Evolutionary conservation across 1,284 basidiomycete genomes (phyloP).

Genomic region (Takashimella tepidaria): DNA sequence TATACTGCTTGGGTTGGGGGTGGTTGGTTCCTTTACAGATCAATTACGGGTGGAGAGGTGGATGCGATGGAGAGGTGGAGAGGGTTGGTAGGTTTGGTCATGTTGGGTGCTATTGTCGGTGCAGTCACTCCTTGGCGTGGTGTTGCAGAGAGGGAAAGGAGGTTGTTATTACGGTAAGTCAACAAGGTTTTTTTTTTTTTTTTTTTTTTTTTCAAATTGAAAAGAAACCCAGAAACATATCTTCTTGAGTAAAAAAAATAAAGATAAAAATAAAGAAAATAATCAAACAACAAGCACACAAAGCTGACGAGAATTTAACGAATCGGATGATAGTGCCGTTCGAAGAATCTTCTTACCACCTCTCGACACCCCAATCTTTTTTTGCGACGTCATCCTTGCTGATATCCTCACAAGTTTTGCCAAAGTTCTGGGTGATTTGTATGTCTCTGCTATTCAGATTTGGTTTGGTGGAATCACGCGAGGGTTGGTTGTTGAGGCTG

Average conservation of each 20-base stretch:
- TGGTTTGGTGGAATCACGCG: constrained; percentile 63
- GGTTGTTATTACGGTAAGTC: constrained; percentile 67
- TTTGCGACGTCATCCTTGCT: constrained; percentile 88
- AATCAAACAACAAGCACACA: no score
- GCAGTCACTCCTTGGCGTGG: constrained; percentile 64
- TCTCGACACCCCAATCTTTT: constrained; percentile 62
- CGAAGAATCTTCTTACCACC: constrained; percentile 68
- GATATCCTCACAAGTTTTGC: constrained; percentile 96
- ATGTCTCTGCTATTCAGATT: constrained; percentile 76
- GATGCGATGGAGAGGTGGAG: constrained; percentile 65
- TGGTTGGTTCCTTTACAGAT: constrained; percentile 64
- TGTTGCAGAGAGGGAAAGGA: constrained; percentile 62
- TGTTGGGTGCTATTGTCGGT: constrained; percentile 56
- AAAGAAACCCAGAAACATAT: no score
- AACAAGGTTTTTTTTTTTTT: no score
- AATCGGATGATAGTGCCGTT: constrained; percentile 57
- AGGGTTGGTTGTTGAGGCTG: constrained; percentile 58
- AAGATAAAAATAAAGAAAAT: no score
- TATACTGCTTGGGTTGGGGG: constrained; percentile 59
- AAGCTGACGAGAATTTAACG: no score
- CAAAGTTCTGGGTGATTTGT: constrained; percentile 92
- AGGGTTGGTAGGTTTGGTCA: constrained; percentile 65
- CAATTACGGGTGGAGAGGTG: constrained; percentile 56
- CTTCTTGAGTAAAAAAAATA: no score
- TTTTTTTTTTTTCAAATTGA: no score